Percentiles rank a stretch among this genome's conserved stretches.
phyloP scores from a whole-genome alignment of 306 rosid species.

The Calophaca sinica region DNA sequence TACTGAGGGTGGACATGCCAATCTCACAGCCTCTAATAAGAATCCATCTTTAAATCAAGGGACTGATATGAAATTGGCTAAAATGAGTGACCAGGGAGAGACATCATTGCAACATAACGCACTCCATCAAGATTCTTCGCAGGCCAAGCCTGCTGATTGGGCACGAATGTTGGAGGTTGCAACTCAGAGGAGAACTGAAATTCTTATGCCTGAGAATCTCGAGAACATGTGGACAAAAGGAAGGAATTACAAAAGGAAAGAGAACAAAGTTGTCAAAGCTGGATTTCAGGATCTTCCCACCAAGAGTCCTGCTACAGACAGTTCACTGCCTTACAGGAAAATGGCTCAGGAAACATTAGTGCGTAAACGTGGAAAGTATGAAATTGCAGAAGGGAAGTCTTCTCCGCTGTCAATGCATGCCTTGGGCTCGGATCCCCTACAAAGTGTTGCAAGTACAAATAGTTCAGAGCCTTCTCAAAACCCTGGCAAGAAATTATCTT shows the following conservation, averaged over 20 bases:
- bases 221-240: conserved; percentile 99
- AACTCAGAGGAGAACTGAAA: conserved; percentile 92
- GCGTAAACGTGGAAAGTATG: conserved; percentile 53
- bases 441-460: conserved; percentile 52
- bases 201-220: conserved; percentile 96
- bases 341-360: conserved; percentile 54
- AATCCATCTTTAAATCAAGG: conserved; percentile 55
- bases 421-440: conserved; percentile 53
- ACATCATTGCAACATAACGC: conserved; percentile 41
- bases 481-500: conserved; percentile 46
- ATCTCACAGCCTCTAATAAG: conserved; percentile 50
- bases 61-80: conserved; percentile 51
- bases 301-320: conserved; percentile 51
- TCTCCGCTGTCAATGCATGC: conserved; percentile 35
- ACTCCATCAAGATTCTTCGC: conserved; percentile 58
- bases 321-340: conserved; percentile 46
- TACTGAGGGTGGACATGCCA: conserved; percentile 42
- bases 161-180: conserved; percentile 80
- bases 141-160: conserved; percentile 75
- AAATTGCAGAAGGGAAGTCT: conserved; percentile 54
- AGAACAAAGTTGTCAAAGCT: conserved; percentile 58
- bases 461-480: conserved; percentile 50
- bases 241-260: conserved; percentile 86
- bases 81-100: conserved; percentile 54
- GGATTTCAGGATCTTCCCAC: conserved; percentile 59